Percentiles rank a stretch among this genome's conserved stretches.
These are phyloP conservation scores for Magnolia sinica DNA, from an alignment of 164 flowering plant genomes.

Conservation along the genomic window DNA sequence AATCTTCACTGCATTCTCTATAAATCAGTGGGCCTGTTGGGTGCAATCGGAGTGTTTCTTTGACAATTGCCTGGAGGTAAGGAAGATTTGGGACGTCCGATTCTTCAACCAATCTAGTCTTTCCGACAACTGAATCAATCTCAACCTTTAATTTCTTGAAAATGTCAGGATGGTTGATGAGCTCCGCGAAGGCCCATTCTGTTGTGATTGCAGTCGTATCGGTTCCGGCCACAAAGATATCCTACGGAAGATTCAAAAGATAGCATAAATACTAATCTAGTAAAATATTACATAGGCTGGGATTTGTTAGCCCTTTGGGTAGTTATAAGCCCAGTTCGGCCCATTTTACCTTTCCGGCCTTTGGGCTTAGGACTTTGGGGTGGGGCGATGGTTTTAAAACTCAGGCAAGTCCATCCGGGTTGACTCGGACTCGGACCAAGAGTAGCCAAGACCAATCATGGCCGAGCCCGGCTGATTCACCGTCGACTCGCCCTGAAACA, in stretches of 20 bases:
- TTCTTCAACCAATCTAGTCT: slow-evolving; percentile 9
- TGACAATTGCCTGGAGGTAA: slow-evolving; percentile 8
- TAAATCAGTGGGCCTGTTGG: slow-evolving; percentile 1
- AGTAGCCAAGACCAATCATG: too few relatives aligned
- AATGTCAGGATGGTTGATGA: slow-evolving; percentile 5
- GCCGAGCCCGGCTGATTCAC: too few relatives aligned
- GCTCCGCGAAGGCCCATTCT: slow-evolving; percentile 12
- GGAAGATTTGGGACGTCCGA: slow-evolving; percentile 12
- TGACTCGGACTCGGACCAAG: too few relatives aligned
- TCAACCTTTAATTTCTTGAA: slow-evolving; percentile 8
- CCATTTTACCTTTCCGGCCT: too few relatives aligned
- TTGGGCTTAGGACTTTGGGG: too few relatives aligned
- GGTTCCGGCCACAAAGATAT: slow-evolving; percentile 8
- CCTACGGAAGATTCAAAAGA: not conserved
- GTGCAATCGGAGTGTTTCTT: slow-evolving; percentile 4
- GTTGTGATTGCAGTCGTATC: slow-evolving; percentile 6
- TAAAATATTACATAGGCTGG: too few relatives aligned
- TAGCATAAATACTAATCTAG: not conserved
- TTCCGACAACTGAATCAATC: slow-evolving; percentile 4
- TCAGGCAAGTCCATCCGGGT: too few relatives aligned
- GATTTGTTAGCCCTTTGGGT: too few relatives aligned
- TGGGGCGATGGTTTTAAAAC: too few relatives aligned
- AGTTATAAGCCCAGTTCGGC: too few relatives aligned
- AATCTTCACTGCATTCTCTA: slow-evolving; percentile 2
- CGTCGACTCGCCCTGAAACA: too few relatives aligned